phyloP scores from a whole-genome alignment of 768 basidiomycete species.

The Boletus vinaceobasis region DNA sequence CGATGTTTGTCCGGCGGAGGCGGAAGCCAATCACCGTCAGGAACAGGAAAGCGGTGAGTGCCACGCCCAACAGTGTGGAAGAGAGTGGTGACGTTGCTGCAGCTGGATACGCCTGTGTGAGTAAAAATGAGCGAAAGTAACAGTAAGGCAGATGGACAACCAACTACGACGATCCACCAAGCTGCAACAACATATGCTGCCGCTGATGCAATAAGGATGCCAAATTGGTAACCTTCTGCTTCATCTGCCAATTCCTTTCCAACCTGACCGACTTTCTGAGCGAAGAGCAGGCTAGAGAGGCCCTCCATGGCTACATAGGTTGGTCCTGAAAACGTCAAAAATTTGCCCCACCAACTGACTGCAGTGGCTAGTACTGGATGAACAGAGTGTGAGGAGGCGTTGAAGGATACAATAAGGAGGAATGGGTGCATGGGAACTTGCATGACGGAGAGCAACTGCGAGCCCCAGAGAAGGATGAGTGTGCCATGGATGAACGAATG shows the following conservation, averaged over 20 bases:
- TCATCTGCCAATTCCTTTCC: conserved; percentile 70
- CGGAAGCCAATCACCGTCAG: conserved; percentile 90
- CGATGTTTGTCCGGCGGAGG: conserved; percentile 83
- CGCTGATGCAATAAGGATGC: conserved; percentile 70
- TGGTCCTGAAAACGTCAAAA: conserved; percentile 69
- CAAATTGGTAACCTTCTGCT: conserved; percentile 76
- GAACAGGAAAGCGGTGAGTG: conserved; percentile 85
- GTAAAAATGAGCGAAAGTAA: conserved; percentile 9
- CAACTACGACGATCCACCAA: conserved; percentile 81
- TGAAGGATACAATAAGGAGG: conserved; percentile 83
- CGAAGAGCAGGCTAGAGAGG: conserved; percentile 78
- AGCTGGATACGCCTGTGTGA: conserved; percentile 67
- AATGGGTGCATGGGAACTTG: conserved; percentile 88
- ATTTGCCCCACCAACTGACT: conserved; percentile 68
- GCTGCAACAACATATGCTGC: conserved; percentile 77
- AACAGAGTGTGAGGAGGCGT: conserved; percentile 67
- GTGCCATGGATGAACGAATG: conserved; percentile 85
- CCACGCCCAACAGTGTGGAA: conserved; percentile 84
- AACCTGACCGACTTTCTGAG: conserved; percentile 75
- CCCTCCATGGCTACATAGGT: conserved; percentile 81
- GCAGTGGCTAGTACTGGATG: conserved; percentile 55
- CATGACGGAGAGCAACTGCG: conserved; percentile 66
- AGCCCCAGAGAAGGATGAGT: conserved; percentile 67
- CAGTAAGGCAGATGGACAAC: conserved; percentile 29
- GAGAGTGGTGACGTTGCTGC: conserved; percentile 83